Evolutionary conservation across 768 basidiomycete species (phyloP).

Genomic region (Phylloporus sp.): DNA sequence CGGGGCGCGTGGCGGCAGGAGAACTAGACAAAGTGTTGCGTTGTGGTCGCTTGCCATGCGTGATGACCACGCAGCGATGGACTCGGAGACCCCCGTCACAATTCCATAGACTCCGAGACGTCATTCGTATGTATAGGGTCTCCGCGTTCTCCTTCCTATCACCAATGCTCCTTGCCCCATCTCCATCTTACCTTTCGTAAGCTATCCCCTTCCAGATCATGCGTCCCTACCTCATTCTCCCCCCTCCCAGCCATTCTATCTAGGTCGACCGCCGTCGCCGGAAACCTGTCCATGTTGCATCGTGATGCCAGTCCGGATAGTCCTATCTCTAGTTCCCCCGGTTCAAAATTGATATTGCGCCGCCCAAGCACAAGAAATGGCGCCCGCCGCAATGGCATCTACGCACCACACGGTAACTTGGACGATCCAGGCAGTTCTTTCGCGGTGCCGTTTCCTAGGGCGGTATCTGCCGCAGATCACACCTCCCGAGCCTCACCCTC

Average conservation of each 20-base stretch:
- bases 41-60: not conserved
- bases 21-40: not conserved
- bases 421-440: slow-evolving; percentile 35
- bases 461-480: slow-evolving; percentile 52
- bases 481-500: slow-evolving; percentile 32
- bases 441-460: slow-evolving; percentile 62
- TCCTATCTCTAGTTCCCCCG: slow-evolving; percentile 29
- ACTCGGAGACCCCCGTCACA: slow-evolving; percentile 8
- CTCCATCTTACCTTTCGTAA: too few species aligned
- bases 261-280: too few species aligned
- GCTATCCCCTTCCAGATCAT: too few species aligned
- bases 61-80: slow-evolving; percentile 2
- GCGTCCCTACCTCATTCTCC: too few species aligned
- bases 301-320: slow-evolving; percentile 60
- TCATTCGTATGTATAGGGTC: slow-evolving; percentile 8
- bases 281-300: slow-evolving; percentile 35
- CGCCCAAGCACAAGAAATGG: slow-evolving; percentile 52
- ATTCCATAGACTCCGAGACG: slow-evolving; percentile 18
- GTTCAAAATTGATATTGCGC: slow-evolving; percentile 46
- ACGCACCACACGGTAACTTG: slow-evolving; percentile 37
- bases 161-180: too few species aligned
- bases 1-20: not conserved
- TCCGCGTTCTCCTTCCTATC: slow-evolving; percentile 3
- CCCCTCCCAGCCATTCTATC: too few species aligned
- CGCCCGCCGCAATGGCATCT: slow-evolving; percentile 44